Percentiles rank a stretch among this genome's conserved stretches.
Evolutionary conservation across 352 stramenopile genomes (phyloP).

Genomic region (Thraustochytrium striatum): DNA sequence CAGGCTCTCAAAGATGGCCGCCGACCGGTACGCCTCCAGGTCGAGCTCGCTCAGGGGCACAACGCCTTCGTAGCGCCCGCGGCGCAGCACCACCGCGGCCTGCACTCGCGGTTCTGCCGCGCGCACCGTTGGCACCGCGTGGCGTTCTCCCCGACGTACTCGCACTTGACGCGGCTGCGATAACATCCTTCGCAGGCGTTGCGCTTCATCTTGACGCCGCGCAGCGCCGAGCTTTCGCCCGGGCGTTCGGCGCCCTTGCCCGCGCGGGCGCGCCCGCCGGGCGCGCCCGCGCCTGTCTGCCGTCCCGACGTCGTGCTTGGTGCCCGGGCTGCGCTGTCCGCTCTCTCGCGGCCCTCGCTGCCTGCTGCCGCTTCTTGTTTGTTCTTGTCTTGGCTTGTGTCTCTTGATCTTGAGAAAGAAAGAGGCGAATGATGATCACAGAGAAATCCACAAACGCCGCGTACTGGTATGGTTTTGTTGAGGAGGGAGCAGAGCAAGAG

Average conservation of each 20-base stretch:
- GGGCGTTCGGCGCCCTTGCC: neutral
- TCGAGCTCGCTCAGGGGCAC: neutral
- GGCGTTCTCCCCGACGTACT: neutral
- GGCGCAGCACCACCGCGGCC: neutral
- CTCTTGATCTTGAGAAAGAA: too few species aligned
- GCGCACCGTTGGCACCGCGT: neutral
- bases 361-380: too few species aligned
- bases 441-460: too few species aligned
- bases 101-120: constrained; percentile 41
- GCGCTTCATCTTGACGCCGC: constrained; percentile 12
- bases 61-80: neutral
- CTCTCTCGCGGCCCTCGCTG: too few species aligned
- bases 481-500: too few species aligned
- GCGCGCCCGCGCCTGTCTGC: too few species aligned
- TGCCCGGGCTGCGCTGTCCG: too few species aligned
- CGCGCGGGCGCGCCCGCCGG: too few species aligned
- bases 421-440: too few species aligned
- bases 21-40: constrained; percentile 36
- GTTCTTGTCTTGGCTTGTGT: too few species aligned
- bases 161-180: constrained; percentile 30
- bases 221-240: neutral
- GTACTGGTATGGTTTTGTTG: too few species aligned
- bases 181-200: constrained; percentile 41
- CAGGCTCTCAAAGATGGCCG: constrained; percentile 36
- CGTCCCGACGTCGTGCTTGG: too few species aligned